These are phyloP conservation scores for Aspergillus egyptiacus DNA, from an alignment of 495 filamentous ascomycete genomes.

Conservation along the genomic window DNA sequence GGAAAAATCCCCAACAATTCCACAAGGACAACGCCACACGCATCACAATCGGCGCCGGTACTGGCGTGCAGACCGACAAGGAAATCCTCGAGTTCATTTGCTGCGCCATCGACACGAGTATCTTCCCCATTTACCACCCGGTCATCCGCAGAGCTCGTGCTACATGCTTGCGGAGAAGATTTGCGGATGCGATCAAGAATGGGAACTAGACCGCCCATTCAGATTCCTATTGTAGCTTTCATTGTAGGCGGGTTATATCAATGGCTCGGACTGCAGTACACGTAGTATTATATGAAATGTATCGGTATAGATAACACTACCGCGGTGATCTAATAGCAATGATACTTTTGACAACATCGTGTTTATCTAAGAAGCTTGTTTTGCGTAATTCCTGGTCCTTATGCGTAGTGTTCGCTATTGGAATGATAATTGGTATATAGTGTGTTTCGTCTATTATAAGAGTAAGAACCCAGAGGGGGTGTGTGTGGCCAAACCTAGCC, in stretches of 20 bases:
- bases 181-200: constrained; percentile 3
- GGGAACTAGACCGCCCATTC: background rate
- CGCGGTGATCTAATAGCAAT: too few species aligned
- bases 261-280: background rate
- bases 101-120: constrained; percentile 45
- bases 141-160: constrained; percentile 48
- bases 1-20: constrained; percentile 36
- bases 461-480: too few species aligned
- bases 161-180: constrained; percentile 24
- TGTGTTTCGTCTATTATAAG: too few species aligned
- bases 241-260: too few species aligned
- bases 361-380: too few species aligned
- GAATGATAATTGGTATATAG: too few species aligned
- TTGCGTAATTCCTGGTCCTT: too few species aligned
- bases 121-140: constrained; percentile 53
- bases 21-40: constrained; percentile 23
- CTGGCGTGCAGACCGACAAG: constrained; percentile 39
- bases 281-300: too few species aligned
- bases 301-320: too few species aligned
- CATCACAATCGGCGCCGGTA: constrained; percentile 44
- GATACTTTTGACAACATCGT: too few species aligned
- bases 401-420: too few species aligned
- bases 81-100: constrained; percentile 45
- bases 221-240: background rate
- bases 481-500: too few species aligned